Conservation (phyloP, 805 yeast genomes). For the Aciculoconidium aculeatum region DNA sequence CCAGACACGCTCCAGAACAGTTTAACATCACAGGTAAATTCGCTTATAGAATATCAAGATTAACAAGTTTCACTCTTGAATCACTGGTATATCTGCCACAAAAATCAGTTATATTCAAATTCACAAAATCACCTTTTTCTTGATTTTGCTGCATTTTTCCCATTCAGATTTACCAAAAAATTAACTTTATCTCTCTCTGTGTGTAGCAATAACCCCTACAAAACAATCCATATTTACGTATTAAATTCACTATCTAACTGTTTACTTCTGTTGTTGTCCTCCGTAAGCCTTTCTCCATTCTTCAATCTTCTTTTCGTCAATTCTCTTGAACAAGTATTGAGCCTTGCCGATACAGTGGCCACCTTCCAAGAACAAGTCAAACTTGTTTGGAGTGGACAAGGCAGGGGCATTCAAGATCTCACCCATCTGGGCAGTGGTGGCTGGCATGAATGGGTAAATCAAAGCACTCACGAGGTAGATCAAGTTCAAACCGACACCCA, state of each 20-base stretch:
- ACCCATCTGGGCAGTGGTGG: slow-evolving; percentile 60
- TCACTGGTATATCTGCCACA: too few relatives aligned
- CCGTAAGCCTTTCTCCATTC: slow-evolving; percentile 86
- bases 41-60: too few relatives aligned
- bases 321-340: slow-evolving; percentile 85
- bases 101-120: too few relatives aligned
- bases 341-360: slow-evolving; percentile 92
- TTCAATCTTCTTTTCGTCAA: slow-evolving; percentile 82
- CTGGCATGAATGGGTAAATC: slow-evolving; percentile 88
- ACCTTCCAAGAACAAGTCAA: slow-evolving; percentile 58
- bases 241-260: too few relatives aligned
- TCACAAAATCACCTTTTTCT: too few relatives aligned
- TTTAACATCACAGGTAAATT: too few relatives aligned
- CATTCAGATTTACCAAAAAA: too few relatives aligned
- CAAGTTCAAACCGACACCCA: slow-evolving; percentile 85
- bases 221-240: not conserved
- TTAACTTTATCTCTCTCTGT: too few relatives aligned
- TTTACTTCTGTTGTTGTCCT: slow-evolving; percentile 51
- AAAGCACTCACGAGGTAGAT: slow-evolving; percentile 81
- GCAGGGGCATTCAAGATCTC: slow-evolving; percentile 80
- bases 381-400: slow-evolving; percentile 69
- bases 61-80: too few relatives aligned
- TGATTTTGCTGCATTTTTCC: too few relatives aligned
- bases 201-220: not conserved
- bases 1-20: too few relatives aligned